Base-by-base conservation (phyloP, 495 filamentous ascomycete genomes). In the Penicillium turbatum region DNA sequence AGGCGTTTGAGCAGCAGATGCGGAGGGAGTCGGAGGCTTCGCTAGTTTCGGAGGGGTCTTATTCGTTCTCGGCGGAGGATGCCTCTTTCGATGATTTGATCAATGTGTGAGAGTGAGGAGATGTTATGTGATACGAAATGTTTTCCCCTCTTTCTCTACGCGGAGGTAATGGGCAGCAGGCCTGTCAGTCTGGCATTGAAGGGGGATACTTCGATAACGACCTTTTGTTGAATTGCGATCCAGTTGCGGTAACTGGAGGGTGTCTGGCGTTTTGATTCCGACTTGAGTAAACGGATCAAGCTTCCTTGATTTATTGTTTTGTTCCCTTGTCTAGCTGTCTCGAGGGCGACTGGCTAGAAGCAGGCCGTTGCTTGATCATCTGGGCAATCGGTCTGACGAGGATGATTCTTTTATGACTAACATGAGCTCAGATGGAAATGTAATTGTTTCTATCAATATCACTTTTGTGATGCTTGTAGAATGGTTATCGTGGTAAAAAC, bases 41-140 rank as follows among this genome's bases (percentile, higher is more conserved):
- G 13, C 38, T 69, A 2, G 49, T 61, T 13, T 62, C 68, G 6
- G 69, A 72, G 13, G 59, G 59, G 0, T 62, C 69, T 1, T 71
- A 65, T 52, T 53, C 59, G 7, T 63, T 72, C 46, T 69, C 67
- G 10, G 55, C 66, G 2, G 70, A 70, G 29, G 66, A 71, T 43
- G 55, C 34, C 1, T 27, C 54, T 2, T 72, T 72, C 54, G 65
- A 70, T 16, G 65, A 72, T 32, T 51, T 70, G 47, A 66, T 72
- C 55, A 71, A 71, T 47, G 61, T 64, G 6, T 63, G 35, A 65
- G 38, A 11, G 21, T 26, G 9, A 6, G 36, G 21, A 37, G 36
- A 48, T 37, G 32, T 31, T 4, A 24, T 24, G 30, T 29, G 30
- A 48, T 16, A 42, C 32, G 44, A 37, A 36, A 34, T 24, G 4